Evolutionary conservation across 257 asterid genomes (phyloP), one percentile per base, ranked within the genome.

Genomic region (Ilex aquifolium): DNA sequence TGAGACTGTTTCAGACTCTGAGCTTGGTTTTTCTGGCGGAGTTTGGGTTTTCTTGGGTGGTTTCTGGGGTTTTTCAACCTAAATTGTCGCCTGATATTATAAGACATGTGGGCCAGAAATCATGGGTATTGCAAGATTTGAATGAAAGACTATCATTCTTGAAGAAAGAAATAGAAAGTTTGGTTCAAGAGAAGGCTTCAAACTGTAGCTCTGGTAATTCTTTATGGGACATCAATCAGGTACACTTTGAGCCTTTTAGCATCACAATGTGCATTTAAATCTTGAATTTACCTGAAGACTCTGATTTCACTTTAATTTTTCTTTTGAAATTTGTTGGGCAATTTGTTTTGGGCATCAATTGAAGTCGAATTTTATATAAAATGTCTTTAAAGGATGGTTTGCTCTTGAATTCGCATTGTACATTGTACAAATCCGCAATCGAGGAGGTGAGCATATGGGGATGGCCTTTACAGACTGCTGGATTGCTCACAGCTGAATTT

Each of bases 361-460:
- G 2, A 36, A 39, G 40, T 27, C 60, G 31, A 44, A 44, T 63
- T 11, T 30, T 54, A 17, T 56, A 49, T 65, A 31, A 44, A 46
- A 14, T 4, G 8, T 36, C 5, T 36, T 65, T 66, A 52, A 76
- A 91, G 97, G 96, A 78, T 64, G 88, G 88, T 48, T 70, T 79
- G 63, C 77, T 88, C 74, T 69, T 89, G 76, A 67, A 65, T 68
- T 86, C 95, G 17, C 68, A 72, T 51, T 81, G 85, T 68, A 72
- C 77, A n/a, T 53, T 87, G 55, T 86, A 83, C 54, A 61, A 78
- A 15, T 85, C 98, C 15, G 57, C 68, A 57, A 9, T 80, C 0
- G 95, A 91, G 66, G 93, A 85, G 65, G 88, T 88, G 40, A 85
- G 85, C 79, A 70, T 88, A 59, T 89, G 98, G 98, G 95, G 97